phyloP scores from a whole-genome alignment of 2,329 filamentous ascomycete species.

The Fusarium hainanense region DNA sequence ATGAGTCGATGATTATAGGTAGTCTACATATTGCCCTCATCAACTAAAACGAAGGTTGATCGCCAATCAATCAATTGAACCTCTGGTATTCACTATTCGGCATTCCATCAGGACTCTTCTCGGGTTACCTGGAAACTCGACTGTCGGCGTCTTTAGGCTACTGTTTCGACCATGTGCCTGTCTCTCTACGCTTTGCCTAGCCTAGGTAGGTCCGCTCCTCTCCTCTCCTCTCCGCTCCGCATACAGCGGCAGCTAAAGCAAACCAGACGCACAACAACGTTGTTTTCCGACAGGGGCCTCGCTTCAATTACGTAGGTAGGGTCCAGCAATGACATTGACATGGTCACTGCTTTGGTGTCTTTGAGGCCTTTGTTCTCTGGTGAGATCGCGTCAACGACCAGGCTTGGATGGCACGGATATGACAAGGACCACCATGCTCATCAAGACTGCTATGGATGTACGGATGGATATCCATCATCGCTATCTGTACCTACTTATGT shows the following conservation, averaged over 20 bases:
- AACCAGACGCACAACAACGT: conserved; percentile 15
- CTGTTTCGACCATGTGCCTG: conserved; percentile 32
- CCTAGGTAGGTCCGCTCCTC: neutral
- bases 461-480: neutral
- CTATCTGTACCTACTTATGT: neutral
- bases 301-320: conserved; percentile 39
- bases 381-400: conserved; percentile 24
- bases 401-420: conserved; percentile 22
- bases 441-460: neutral
- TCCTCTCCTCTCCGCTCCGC: conserved; percentile 37
- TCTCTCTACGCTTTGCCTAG: neutral
- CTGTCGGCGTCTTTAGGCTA: conserved; percentile 26
- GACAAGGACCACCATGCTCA: neutral
- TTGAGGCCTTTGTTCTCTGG: conserved; percentile 19
- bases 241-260: conserved; percentile 37
- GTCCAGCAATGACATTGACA: conserved; percentile 32
- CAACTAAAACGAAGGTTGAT: neutral
- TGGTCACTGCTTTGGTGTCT: conserved; percentile 7
- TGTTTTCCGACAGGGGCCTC: conserved; percentile 9
- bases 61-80: conserved; percentile 12
- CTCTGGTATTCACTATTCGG: conserved; percentile 20
- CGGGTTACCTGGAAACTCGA: neutral
- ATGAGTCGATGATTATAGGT: neutral
- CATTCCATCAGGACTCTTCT: neutral
- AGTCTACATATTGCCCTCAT: neutral